These are phyloP conservation scores for Allantophomopsis cytisporea DNA, from an alignment of 2,329 filamentous ascomycete species.

Conservation along the genomic window DNA sequence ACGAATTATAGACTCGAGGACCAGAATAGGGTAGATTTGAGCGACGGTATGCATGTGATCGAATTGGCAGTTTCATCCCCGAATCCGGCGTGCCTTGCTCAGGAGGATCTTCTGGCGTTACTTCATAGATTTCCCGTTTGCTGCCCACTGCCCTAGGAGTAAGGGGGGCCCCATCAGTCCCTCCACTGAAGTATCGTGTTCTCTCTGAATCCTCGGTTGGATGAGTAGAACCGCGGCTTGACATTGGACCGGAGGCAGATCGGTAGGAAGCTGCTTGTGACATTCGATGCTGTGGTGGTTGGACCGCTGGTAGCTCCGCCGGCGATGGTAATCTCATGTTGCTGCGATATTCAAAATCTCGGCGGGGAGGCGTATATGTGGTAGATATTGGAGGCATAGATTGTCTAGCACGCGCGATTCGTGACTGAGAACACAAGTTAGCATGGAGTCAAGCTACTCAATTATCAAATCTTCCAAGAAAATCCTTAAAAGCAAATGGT, in stretches of 20 bases:
- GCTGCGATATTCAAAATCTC: not conserved
- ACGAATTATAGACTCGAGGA: constrained; percentile 32
- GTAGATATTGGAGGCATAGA: not conserved
- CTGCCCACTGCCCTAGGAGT: no score
- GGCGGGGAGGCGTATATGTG: constrained; percentile 1
- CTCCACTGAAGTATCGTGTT: not conserved
- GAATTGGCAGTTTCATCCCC: constrained; percentile 7
- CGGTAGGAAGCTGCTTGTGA: not conserved
- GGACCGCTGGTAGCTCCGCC: not conserved
- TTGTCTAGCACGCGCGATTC: constrained; percentile 2
- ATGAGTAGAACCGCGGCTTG: not conserved
- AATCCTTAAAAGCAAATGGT: no score
- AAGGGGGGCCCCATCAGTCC: no score
- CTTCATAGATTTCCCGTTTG: no score
- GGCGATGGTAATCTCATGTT: no score
- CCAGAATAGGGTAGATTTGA: constrained; percentile 18
- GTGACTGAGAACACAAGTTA: constrained; percentile 1
- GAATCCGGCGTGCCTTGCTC: constrained; percentile 5
- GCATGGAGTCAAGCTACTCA: no score
- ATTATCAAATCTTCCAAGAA: no score
- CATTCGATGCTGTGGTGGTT: not conserved
- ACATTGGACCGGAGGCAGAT: not conserved
- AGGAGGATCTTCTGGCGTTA: not conserved
- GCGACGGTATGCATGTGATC: constrained; percentile 15
- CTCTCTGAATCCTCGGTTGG: not conserved